phyloP scores from a whole-genome alignment of 2,329 filamentous ascomycete species.

The Myrmaecium sp. region DNA sequence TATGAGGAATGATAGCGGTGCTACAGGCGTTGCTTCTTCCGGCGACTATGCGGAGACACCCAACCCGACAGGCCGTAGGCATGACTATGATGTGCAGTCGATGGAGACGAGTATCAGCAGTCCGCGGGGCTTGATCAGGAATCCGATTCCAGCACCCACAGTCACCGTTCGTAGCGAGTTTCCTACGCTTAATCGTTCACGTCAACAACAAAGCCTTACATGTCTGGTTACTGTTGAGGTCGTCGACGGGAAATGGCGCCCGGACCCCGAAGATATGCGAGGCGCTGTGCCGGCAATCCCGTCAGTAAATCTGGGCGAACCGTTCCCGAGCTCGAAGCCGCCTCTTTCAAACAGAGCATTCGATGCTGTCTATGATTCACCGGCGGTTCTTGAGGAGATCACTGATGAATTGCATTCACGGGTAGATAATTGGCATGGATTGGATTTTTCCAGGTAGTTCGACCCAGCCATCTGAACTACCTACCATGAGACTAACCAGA shows the following conservation, averaged over 20 bases:
- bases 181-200: slow-evolving; percentile 77
- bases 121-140: slow-evolving; percentile 53
- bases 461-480: slow-evolving; percentile 1
- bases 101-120: slow-evolving; percentile 77
- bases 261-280: slow-evolving; percentile 63
- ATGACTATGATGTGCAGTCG: slow-evolving; percentile 90
- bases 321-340: slow-evolving; percentile 36
- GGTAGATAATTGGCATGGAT: slow-evolving; percentile 97
- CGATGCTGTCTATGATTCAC: slow-evolving; percentile 50
- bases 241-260: slow-evolving; percentile 76
- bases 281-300: slow-evolving; percentile 31
- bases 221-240: slow-evolving; percentile 91
- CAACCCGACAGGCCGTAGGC: slow-evolving; percentile 51
- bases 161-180: slow-evolving; percentile 97
- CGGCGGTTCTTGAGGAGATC: slow-evolving; percentile 63
- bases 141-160: slow-evolving; percentile 75
- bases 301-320: slow-evolving; percentile 28
- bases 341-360: slow-evolving; percentile 33
- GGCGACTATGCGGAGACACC: slow-evolving; percentile 64
- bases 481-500: slow-evolving; percentile 6
- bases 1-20: slow-evolving; percentile 56
- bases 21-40: slow-evolving; percentile 45
- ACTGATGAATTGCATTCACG: slow-evolving; percentile 69
- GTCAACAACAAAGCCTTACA: slow-evolving; percentile 86
- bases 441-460: slow-evolving; percentile 65